A percentile compares a stretch with the other conserved stretches of the same genome.
phyloP scores from a whole-genome alignment of 768 basidiomycete species.

The Suillus americanus region DNA sequence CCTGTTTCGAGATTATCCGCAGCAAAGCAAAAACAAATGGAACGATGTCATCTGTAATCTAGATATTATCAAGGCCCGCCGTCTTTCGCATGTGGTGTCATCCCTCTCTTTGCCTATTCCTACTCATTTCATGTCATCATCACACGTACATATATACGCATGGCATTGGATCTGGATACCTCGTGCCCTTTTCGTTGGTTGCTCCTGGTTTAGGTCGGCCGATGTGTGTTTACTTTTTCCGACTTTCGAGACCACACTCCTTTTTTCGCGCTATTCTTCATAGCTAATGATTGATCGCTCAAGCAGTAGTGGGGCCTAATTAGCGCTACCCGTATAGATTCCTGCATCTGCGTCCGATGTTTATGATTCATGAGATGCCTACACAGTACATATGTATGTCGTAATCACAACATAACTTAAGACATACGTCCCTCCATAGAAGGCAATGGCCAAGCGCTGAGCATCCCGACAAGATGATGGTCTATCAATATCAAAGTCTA shows the following conservation, averaged over 20 bases:
- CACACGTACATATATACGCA: constrained; percentile 12
- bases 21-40: neutral
- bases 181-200: constrained; percentile 3
- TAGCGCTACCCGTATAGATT: neutral
- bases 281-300: constrained; percentile 3
- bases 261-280: constrained; percentile 8
- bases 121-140: constrained; percentile 5
- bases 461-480: neutral
- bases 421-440: neutral
- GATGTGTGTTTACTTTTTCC: constrained; percentile 1
- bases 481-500: neutral
- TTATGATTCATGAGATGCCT: neutral
- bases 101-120: constrained; percentile 11
- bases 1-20: neutral
- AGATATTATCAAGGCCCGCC: constrained; percentile 13
- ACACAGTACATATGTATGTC: neutral
- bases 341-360: neutral
- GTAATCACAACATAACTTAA: neutral
- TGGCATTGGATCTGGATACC: constrained; percentile 11
- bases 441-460: neutral
- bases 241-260: constrained; percentile 7
- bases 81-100: constrained; percentile 13
- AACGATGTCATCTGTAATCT: constrained; percentile 13
- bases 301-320: neutral
- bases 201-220: neutral